Percentiles rank a stretch among this genome's conserved stretches.
These are phyloP conservation scores for Ganoderma leucocontextum DNA, from an alignment of 1,284 basidiomycete species.

Conservation along the genomic window DNA sequence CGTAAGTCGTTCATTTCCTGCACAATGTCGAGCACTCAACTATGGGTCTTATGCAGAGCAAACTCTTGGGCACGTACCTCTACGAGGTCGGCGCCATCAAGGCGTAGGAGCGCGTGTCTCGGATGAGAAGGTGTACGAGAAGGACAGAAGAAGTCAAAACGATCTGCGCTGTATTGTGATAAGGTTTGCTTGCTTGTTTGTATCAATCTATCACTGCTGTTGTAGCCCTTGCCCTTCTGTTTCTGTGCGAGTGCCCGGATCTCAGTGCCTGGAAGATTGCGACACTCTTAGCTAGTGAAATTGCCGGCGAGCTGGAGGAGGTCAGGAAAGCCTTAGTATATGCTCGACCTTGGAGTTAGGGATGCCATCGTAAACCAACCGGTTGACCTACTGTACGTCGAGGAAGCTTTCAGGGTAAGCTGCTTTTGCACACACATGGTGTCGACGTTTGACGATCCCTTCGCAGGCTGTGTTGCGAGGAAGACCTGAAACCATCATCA, in stretches of 20 bases:
- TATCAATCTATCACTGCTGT: conserved; percentile 5
- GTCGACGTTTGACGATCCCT: too few species aligned
- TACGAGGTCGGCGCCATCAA: conserved; percentile 72
- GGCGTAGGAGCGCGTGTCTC: background rate
- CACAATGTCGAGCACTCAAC: background rate
- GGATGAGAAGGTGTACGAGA: background rate
- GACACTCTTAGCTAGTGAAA: background rate
- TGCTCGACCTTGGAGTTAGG: background rate
- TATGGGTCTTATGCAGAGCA: conserved; percentile 54
- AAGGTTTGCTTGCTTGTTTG: background rate
- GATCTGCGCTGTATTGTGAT: background rate
- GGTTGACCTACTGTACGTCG: too few species aligned
- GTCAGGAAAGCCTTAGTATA: background rate
- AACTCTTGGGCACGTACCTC: conserved; percentile 84
- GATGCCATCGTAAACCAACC: too few species aligned
- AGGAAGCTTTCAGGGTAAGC: too few species aligned
- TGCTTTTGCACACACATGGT: too few species aligned
- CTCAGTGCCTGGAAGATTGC: background rate
- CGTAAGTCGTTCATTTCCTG: conserved; percentile 51
- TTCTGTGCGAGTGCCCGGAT: background rate
- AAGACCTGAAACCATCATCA: too few species aligned
- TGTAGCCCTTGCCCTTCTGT: background rate
- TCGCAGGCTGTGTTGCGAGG: too few species aligned
- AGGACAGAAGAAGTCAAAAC: conserved; percentile 2
- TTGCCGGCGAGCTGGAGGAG: background rate